Evolutionary conservation across 2,329 filamentous ascomycete genomes (phyloP).

Genomic region (Pseudocercospora cruenta): DNA sequence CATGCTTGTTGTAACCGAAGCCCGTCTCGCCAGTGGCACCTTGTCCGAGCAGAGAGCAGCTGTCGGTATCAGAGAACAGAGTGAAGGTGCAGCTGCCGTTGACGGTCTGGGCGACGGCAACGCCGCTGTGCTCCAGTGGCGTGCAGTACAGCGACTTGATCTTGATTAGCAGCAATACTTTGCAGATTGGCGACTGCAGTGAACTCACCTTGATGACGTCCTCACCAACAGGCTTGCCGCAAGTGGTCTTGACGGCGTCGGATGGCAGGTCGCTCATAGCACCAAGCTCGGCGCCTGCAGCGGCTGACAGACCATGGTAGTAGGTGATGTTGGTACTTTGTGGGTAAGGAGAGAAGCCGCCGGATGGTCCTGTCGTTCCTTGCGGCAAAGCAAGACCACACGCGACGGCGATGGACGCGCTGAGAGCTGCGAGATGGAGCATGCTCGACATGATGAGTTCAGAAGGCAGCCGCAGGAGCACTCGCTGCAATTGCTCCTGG

Average conservation of each 20-base stretch:
- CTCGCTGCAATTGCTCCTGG: not conserved
- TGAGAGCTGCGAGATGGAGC: not conserved
- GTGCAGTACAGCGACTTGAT: slow-evolving; percentile 18
- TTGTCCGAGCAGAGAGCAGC: slow-evolving; percentile 24
- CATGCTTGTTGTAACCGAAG: slow-evolving; percentile 12
- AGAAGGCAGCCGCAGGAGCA: not conserved
- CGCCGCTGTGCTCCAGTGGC: slow-evolving; percentile 10
- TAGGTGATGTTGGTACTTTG: slow-evolving; percentile 20
- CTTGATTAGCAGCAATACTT: not conserved
- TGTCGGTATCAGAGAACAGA: slow-evolving; percentile 24
- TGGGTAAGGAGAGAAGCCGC: slow-evolving; percentile 8
- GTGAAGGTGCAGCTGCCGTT: slow-evolving; percentile 30
- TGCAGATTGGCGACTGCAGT: not conserved
- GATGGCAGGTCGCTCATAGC: not conserved
- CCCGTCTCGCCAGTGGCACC: slow-evolving; percentile 11
- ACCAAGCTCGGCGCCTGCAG: slow-evolving; percentile 11
- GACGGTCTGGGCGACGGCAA: slow-evolving; percentile 26
- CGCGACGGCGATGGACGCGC: not conserved
- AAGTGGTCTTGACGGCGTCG: slow-evolving; percentile 4
- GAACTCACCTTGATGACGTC: slow-evolving; percentile 12
- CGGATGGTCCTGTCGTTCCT: slow-evolving; percentile 10
- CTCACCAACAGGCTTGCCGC: slow-evolving; percentile 7
- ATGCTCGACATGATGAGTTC: not conserved
- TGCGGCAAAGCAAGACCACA: slow-evolving; percentile 14
- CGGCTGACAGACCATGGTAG: slow-evolving; percentile 14